Evolutionary conservation across 1,284 basidiomycete genomes (phyloP), one percentile per base, ranked within the genome.

Genomic region (Apiotrichum gamsii): DNA sequence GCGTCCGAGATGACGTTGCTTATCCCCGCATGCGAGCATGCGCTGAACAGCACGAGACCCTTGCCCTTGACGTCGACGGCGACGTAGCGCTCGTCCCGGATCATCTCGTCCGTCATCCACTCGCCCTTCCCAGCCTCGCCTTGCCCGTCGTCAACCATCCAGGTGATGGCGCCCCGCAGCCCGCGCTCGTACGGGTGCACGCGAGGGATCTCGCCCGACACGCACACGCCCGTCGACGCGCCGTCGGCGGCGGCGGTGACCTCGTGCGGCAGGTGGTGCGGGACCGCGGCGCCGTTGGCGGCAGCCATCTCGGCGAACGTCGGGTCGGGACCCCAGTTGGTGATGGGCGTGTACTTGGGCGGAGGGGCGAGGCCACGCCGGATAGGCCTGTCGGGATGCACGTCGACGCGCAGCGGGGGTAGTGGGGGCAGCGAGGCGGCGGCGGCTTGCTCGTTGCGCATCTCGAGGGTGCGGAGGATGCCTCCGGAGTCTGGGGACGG

Each of bases 21-120:
- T 49, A 89, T 87, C 0, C 85, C 86, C 4, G 87, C 85, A 69
- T 89, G 85, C 5, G 84, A 87, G 64, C 85, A 87, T 80, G 87
- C 82, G 72, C 84, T 87, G 68, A 90, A 87, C 41, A 90, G 75
- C 18, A 89, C 78, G 24, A 89, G 70, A 0, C 87, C 87, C 63
- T 86, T 87, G 16, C 84, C 85, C 21, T 77, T 75, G 1, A 89
- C 83, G 65, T 89, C 84, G 30, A 88, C 73, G 1, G 76, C 82
- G 39, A 80, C 80, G 63, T 87, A 90, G 31, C 87, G 77, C 64
- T 90, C 87, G 54, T 89, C 87, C 80, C 82, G 81, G 57, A 89
- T 80, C 50, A 83, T 77, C 84, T 77, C 76, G 59, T 87, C 85
- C 16, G 74, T 70, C 23, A 75, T 72, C 84, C 85, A 87, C 19